These are phyloP conservation scores for Jamesozyma jinghongensis DNA, from an alignment of 805 yeast genomes.

Conservation along the genomic window DNA sequence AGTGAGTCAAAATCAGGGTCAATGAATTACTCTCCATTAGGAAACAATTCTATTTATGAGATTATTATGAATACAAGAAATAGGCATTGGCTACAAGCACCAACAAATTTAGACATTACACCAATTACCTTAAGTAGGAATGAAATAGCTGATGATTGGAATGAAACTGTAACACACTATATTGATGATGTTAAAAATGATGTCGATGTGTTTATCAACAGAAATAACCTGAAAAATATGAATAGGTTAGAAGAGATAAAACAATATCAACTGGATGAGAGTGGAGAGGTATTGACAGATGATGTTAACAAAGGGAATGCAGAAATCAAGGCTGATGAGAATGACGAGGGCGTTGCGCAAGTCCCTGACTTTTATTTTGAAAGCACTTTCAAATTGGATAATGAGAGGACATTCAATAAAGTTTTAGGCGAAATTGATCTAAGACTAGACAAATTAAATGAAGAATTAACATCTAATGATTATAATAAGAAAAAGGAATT, in stretches of 20 bases:
- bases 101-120: slow-evolving; percentile 79
- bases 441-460: slow-evolving; percentile 24
- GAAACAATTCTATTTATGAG: slow-evolving; percentile 61
- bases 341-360: slow-evolving; percentile 14
- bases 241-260: slow-evolving; percentile 32
- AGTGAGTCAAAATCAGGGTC: slow-evolving; percentile 19
- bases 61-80: slow-evolving; percentile 41
- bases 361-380: slow-evolving; percentile 66
- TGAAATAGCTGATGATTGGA: slow-evolving; percentile 36
- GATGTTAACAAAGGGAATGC: slow-evolving; percentile 1
- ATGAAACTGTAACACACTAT: slow-evolving; percentile 38
- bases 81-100: slow-evolving; percentile 42
- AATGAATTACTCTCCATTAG: slow-evolving; percentile 29
- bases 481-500: slow-evolving; percentile 11
- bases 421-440: slow-evolving; percentile 57
- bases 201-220: slow-evolving; percentile 36
- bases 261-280: slow-evolving; percentile 20
- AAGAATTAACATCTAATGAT: slow-evolving; percentile 10
- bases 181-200: slow-evolving; percentile 36
- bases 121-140: slow-evolving; percentile 54
- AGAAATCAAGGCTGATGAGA: slow-evolving; percentile 13
- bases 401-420: slow-evolving; percentile 71
- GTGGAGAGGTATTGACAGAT: slow-evolving; percentile 10
- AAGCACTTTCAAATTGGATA: slow-evolving; percentile 68
- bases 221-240: slow-evolving; percentile 35